Percentiles rank a stretch among this genome's conserved stretches.
These are phyloP conservation scores for Oenanthe sinensis DNA, from an alignment of 129 eudicot species.

Conservation along the genomic window DNA sequence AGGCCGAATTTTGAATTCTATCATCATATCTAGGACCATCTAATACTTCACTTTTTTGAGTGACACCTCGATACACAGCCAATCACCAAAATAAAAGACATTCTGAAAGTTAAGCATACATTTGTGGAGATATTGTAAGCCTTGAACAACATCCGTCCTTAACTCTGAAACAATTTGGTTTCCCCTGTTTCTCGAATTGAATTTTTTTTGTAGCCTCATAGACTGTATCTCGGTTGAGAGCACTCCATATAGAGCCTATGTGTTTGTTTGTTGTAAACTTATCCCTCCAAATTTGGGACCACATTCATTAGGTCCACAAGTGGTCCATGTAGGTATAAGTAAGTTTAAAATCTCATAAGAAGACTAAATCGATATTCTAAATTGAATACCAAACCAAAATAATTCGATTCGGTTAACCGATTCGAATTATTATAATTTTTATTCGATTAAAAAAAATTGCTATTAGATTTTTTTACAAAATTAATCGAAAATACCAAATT, in stretches of 20 bases:
- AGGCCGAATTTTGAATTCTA: neutral
- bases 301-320: neutral
- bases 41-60: neutral
- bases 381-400: too few relatives aligned
- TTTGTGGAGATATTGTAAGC: neutral
- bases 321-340: neutral
- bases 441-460: too few relatives aligned
- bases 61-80: neutral
- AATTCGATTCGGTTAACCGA: too few relatives aligned
- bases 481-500: too few relatives aligned
- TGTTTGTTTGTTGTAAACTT: neutral
- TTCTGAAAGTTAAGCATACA: neutral
- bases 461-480: too few relatives aligned
- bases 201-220: neutral
- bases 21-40: neutral
- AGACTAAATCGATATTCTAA: neutral
- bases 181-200: neutral
- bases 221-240: neutral
- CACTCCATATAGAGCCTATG: neutral
- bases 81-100: neutral
- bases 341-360: neutral
- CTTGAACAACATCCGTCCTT: neutral
- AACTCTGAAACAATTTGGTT: neutral
- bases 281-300: neutral
- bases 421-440: too few relatives aligned